Conservation (phyloP, 1,284 basidiomycete species). For the Polyporus tsugae region DNA sequence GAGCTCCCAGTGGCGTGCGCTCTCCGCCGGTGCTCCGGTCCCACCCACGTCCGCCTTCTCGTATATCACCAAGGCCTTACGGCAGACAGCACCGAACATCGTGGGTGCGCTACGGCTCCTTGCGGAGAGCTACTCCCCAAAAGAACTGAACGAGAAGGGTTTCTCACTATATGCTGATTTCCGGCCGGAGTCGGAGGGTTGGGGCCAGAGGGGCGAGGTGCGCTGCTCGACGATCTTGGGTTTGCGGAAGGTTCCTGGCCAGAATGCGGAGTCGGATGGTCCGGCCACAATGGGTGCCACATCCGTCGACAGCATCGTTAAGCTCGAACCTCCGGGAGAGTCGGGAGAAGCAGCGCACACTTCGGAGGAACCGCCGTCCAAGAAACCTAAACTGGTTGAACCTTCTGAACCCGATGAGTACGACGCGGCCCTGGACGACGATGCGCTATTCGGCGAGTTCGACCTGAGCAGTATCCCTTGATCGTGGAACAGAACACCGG, state of each 20-base stretch:
- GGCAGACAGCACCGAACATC: slow-evolving; percentile 77
- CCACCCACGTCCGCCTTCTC: slow-evolving; percentile 78
- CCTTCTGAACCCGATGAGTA: slow-evolving; percentile 56
- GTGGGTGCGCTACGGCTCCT: slow-evolving; percentile 86
- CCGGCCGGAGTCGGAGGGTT: slow-evolving; percentile 73
- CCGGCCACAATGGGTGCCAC: neutral
- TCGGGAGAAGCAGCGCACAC: slow-evolving; percentile 15
- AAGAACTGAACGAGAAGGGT: slow-evolving; percentile 75
- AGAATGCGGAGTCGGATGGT: slow-evolving; percentile 20
- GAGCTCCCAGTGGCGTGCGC: slow-evolving; percentile 77
- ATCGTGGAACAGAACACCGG: slow-evolving; percentile 35
- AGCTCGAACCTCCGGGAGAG: slow-evolving; percentile 30
- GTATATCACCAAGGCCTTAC: slow-evolving; percentile 84
- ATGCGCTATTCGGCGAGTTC: slow-evolving; percentile 53
- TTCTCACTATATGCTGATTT: slow-evolving; percentile 82
- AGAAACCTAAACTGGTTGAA: slow-evolving; percentile 48
- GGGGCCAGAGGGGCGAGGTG: slow-evolving; percentile 79
- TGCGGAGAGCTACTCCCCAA: slow-evolving; percentile 69
- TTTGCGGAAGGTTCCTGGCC: slow-evolving; percentile 50
- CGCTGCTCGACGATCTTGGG: slow-evolving; percentile 67
- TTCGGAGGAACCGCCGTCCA: slow-evolving; percentile 43
- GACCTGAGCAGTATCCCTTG: slow-evolving; percentile 41
- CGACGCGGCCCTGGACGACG: slow-evolving; percentile 58
- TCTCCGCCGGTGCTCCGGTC: slow-evolving; percentile 77
- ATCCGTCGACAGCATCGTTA: slow-evolving; percentile 29